Evolutionary conservation across 208 protist genomes (phyloP).

Genomic region (Acanthamoeba castellanii): DNA sequence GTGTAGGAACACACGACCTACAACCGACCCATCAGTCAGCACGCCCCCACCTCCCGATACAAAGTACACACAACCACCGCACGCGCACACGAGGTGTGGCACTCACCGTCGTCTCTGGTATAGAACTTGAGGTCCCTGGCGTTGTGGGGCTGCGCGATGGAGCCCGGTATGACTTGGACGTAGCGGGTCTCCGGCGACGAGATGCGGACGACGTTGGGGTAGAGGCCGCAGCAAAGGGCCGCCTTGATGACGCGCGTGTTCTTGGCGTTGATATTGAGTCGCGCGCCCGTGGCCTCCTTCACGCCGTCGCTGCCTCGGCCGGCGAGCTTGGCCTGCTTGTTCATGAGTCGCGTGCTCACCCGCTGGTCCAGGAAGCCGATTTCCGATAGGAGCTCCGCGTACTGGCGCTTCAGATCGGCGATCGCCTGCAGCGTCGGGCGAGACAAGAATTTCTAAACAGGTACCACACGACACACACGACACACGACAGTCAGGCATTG

Average conservation of each 20-base stretch:
- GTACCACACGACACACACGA: neutral
- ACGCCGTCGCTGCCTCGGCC: conserved; percentile 32
- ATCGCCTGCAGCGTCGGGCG: conserved; percentile 42
- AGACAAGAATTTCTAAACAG: conserved; percentile 69
- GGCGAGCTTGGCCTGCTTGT: conserved; percentile 31
- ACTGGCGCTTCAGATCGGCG: conserved; percentile 67
- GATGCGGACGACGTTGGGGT: conserved; percentile 94
- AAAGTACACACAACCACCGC: neutral
- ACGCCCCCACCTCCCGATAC: too few relatives aligned
- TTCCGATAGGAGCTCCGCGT: conserved; percentile 69
- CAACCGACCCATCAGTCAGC: neutral
- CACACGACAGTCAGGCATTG: neutral
- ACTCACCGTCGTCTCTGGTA: conserved; percentile 58
- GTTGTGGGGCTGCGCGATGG: conserved; percentile 65
- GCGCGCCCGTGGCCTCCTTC: conserved; percentile 12
- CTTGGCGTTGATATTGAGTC: conserved; percentile 40
- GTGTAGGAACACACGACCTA: conserved; percentile 70
- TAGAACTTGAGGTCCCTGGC: conserved; percentile 72
- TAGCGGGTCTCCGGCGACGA: conserved; percentile 37
- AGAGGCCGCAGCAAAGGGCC: conserved; percentile 95
- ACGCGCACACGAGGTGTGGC: neutral
- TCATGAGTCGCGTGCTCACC: conserved; percentile 36
- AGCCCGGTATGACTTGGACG: conserved; percentile 47
- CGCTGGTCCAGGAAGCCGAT: conserved; percentile 53
- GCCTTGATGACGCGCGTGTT: conserved; percentile 89